phyloP scores from a whole-genome alignment of 306 rosid species.

The Quercus rubra region DNA sequence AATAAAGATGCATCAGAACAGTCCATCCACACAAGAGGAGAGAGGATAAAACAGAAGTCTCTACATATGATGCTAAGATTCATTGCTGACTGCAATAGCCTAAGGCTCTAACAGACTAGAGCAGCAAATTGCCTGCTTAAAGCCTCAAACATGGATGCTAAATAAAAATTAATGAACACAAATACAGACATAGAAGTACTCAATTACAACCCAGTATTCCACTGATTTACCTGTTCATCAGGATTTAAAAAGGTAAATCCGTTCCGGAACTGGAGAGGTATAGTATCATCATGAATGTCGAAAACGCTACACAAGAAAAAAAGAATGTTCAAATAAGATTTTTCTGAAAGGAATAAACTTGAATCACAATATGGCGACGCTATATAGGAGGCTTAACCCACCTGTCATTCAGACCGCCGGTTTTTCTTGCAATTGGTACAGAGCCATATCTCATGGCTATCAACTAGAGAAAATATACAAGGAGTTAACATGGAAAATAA shows the following conservation, averaged over 20 bases:
- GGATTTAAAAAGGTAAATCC: constrained; percentile 78
- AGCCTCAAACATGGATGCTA: not conserved
- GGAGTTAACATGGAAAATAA: not conserved
- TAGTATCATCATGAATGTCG: constrained; percentile 74
- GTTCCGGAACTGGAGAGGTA: constrained; percentile 70
- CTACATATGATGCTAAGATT: not conserved
- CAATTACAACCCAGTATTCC: not conserved
- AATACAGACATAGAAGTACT: not conserved
- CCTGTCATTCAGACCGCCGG: constrained; percentile 98
- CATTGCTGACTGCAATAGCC: not conserved
- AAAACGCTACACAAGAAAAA: constrained; percentile 63
- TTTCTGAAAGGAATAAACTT: constrained; percentile 10
- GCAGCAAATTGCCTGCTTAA: not conserved
- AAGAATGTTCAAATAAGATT: not conserved
- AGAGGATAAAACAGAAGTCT: constrained; percentile 7
- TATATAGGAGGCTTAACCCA: constrained; percentile 26
- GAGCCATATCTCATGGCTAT: constrained; percentile 96
- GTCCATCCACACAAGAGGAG: constrained; percentile 2
- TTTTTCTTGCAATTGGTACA: constrained; percentile 86
- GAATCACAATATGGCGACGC: not conserved
- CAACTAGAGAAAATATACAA: constrained; percentile 49
- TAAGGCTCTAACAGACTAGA: not conserved
- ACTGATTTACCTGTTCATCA: constrained; percentile 64
- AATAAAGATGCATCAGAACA: constrained; percentile 16
- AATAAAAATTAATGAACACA: not conserved